Conservation (phyloP, 805 yeast genomes). For the Candida taoyuanica region DNA sequence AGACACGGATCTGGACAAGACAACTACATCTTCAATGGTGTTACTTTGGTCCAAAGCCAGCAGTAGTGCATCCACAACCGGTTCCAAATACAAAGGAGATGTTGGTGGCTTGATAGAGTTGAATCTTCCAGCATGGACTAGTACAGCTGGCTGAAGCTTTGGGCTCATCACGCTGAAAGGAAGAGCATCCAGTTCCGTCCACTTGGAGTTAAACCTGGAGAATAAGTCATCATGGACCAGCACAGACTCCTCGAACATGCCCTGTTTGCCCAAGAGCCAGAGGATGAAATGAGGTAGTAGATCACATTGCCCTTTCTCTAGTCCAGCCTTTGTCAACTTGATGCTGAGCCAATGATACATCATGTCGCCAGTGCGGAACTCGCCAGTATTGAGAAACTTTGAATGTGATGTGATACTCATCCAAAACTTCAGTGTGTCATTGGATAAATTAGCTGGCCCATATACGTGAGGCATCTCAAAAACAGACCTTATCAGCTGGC, state of each 20-base stretch:
- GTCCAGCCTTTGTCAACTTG: slow-evolving; percentile 22
- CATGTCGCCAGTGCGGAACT: slow-evolving; percentile 28
- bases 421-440: slow-evolving; percentile 55
- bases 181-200: slow-evolving; percentile 3
- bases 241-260: background rate
- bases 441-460: slow-evolving; percentile 50
- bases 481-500: slow-evolving; percentile 44
- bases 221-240: slow-evolving; percentile 6
- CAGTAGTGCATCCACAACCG: slow-evolving; percentile 7
- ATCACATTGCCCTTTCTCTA: slow-evolving; percentile 5
- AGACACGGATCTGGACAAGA: slow-evolving; percentile 7
- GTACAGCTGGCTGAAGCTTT: background rate
- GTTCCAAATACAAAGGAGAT: background rate
- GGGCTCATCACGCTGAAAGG: slow-evolving; percentile 10
- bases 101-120: slow-evolving; percentile 3
- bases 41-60: slow-evolving; percentile 3
- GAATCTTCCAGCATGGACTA: background rate
- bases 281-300: slow-evolving; percentile 33
- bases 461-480: slow-evolving; percentile 52
- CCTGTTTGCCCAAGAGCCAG: slow-evolving; percentile 38
- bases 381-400: slow-evolving; percentile 29
- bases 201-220: slow-evolving; percentile 10
- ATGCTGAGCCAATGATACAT: slow-evolving; percentile 48
- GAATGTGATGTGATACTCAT: slow-evolving; percentile 35
- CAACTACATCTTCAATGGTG: slow-evolving; percentile 1